Conservation (phyloP, 768 basidiomycete genomes). For the Tulasnella calospora region DNA sequence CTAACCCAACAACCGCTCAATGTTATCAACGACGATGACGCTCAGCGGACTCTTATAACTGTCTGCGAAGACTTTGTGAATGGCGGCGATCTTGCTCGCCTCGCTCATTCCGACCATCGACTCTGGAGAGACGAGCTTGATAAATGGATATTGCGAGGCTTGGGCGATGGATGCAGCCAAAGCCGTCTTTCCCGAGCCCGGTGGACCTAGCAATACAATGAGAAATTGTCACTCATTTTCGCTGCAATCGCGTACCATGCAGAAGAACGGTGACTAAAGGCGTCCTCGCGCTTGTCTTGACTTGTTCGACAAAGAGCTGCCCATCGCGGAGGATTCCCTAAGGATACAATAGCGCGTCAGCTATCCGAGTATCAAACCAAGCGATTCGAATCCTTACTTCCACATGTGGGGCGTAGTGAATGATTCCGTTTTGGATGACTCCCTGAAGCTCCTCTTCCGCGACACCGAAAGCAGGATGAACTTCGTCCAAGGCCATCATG, state of each 20-base stretch:
- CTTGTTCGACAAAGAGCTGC: constrained; percentile 86
- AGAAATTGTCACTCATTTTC: background rate
- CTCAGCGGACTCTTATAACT: constrained; percentile 97
- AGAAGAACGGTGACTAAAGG: constrained; percentile 87
- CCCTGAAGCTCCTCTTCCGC: constrained; percentile 91
- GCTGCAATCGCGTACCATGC: constrained; percentile 46
- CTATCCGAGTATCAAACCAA: background rate
- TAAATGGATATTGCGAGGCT: constrained; percentile 92
- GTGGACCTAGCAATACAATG: constrained; percentile 46
- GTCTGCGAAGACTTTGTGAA: constrained; percentile 89
- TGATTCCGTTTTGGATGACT: constrained; percentile 95
- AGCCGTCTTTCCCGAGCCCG: constrained; percentile 92
- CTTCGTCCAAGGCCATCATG: constrained; percentile 83
- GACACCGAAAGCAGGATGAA: constrained; percentile 95
- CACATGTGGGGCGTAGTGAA: constrained; percentile 69
- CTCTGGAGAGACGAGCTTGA: constrained; percentile 94
- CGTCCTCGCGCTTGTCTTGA: constrained; percentile 80
- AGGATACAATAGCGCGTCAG: constrained; percentile 5
- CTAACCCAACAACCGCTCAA: constrained; percentile 88
- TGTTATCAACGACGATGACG: constrained; percentile 90
- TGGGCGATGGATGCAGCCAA: constrained; percentile 91
- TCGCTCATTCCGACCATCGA: constrained; percentile 97
- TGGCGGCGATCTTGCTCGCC: constrained; percentile 80
- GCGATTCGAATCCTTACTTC: constrained; percentile 48
- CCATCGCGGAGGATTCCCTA: constrained; percentile 86